Conservation (phyloP, 2,329 filamentous ascomycete species). For the Pseudohalonectria lignicola region DNA sequence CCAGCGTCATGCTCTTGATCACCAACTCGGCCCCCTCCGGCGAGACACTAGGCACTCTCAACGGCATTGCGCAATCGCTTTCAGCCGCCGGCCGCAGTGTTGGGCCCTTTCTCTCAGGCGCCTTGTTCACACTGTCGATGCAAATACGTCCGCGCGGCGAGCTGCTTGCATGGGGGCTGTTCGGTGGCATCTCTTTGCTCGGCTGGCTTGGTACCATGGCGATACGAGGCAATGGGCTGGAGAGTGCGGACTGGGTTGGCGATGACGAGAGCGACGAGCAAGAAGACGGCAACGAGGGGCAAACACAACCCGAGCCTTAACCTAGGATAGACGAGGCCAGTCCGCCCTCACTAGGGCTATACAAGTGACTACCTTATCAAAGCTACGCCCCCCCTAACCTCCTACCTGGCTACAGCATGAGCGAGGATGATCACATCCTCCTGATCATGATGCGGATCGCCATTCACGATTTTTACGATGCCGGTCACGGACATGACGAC, state of each 20-base stretch:
- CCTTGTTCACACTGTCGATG: slow-evolving; percentile 70
- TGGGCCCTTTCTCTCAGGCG: slow-evolving; percentile 80
- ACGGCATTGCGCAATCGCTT: slow-evolving; percentile 87
- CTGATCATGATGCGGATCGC: too few relatives aligned
- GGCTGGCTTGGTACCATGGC: slow-evolving; percentile 74
- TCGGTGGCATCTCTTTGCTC: slow-evolving; percentile 69
- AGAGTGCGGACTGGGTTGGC: slow-evolving; percentile 44
- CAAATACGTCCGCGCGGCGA: slow-evolving; percentile 71
- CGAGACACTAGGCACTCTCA: slow-evolving; percentile 76
- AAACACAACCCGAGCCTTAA: too few relatives aligned
- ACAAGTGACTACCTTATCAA: too few relatives aligned
- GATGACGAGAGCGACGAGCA: slow-evolving; percentile 22
- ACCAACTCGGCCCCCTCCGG: slow-evolving; percentile 87
- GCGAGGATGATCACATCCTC: too few relatives aligned
- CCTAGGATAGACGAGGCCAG: too few relatives aligned
- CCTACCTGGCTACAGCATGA: too few relatives aligned
- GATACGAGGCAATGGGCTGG: slow-evolving; percentile 53
- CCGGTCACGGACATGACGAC: too few relatives aligned
- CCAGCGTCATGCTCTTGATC: slow-evolving; percentile 80
- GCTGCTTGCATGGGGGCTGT: slow-evolving; percentile 74
- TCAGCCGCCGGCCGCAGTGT: slow-evolving; percentile 82
- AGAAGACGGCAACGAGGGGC: too few relatives aligned
- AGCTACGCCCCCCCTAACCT: too few relatives aligned
- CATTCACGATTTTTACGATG: too few relatives aligned
- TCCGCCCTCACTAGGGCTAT: too few relatives aligned